Base-by-base conservation (phyloP, 345 rosid species). In the Draba incana region DNA sequence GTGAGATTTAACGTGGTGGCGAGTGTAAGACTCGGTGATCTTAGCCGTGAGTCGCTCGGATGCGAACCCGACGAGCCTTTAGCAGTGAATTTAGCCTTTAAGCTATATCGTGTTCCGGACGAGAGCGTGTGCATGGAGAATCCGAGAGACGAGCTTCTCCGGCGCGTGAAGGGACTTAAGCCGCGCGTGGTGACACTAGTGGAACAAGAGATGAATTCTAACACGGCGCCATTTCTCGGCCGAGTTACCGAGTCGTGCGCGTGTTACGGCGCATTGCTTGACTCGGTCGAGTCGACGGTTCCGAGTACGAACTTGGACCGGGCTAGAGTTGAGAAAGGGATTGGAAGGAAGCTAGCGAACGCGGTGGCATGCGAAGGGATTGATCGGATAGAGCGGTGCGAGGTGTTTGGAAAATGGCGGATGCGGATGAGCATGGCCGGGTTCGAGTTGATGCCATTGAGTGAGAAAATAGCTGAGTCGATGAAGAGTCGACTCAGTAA, bases 401-500 rank as follows among this genome's bases (percentile, higher is more conserved):
- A 94, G 77, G 97, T 91, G 60, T 94, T 85, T 12, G 97, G 98
- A 61, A 90, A 92, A 77, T 92, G 98, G 98, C 77, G 89, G 85
- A 88, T 94, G 84, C 80, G 98, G 37, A 83, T 92, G 93, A 78
- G 85, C 43, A 90, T 90, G 97, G 98, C 98, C 0, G 99, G 99
- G 74, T 94, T 94, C 77, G 79, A 78, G 85, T 53, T 66, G 10
- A 78, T 82, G 80, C 84, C 81, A 13, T 39, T 83, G 84, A 81
- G 90, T 63, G 78, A 69, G 37, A 77, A 16, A 8, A 72, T 91
- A 27, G 82, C 88, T 23, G 93, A 89, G 79, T 79, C 85, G 20
- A 66, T 89, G 84, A 81, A 81, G 62, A 56, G 71, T 4, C 68
- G 89, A 53, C 86, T 88, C 53, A 69, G 46, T 75, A 71, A 69